Base-by-base conservation (phyloP, 202 grass and related monocot species). In the Zizania palustris region DNA sequence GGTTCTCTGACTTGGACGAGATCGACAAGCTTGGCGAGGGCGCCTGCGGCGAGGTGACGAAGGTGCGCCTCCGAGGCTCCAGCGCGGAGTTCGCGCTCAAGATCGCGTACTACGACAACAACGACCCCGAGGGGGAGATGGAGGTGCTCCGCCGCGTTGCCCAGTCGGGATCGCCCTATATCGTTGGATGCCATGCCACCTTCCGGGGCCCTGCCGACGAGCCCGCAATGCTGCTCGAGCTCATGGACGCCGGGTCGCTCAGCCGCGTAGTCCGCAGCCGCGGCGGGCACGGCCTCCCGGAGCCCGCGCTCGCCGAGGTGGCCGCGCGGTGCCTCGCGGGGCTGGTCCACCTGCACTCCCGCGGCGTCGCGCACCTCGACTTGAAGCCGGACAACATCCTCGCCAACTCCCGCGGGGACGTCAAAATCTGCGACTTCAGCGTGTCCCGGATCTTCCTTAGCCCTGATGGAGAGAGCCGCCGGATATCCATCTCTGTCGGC, bases 311-410 rank as follows among this genome's bases (percentile, higher is more conserved):
- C 20, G 84, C 90, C 9, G 80, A 87, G 72, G 84, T 82, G 36
- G 77, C 90, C 22, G 39, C 50, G 50, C 80, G 68, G 33, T 85
- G 85, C 67, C 73, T 72, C 19, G 16, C 63, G 1, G 87, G 63
- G 4, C 84, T 89, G 4, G 73, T 73, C 0, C 79, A 89, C 64
- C 84, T 89, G 4, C 90, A 89, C 72, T 60, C 76, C 22, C 63
- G 48, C 46, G 67, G 63, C 65, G 78, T 92, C 48, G 86, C 79
- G 63, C 90, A 93, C 84, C 86, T 88, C 59, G 84, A 92, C 83
- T 55, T 92, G 5, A 92, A 89, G 86, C 90, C 90, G 6, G 74
- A 70, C 21, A 92, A 89, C 63, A 51, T 92, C 68, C 83, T 89
- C n/a, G 71, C 66, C 18, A 73, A 67, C 68, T 3, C 67, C 42